A percentile compares a stretch with the other conserved stretches of the same genome.
Conservation (phyloP, 176 grass and related monocot genomes). For the Oryza nivara region DNA sequence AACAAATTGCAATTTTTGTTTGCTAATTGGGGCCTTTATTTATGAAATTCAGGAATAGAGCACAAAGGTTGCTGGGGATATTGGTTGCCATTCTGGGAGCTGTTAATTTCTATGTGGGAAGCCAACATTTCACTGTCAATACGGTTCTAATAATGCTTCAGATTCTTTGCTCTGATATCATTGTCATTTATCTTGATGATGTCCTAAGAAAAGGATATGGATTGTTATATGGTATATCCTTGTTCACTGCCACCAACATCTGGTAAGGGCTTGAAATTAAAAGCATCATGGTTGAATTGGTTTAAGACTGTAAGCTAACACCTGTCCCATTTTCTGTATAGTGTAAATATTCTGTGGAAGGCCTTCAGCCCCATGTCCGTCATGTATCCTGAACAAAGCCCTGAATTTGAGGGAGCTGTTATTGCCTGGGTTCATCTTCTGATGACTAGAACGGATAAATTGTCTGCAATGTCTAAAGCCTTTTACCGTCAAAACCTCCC, state of each 20-base stretch:
- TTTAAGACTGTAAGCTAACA: not conserved
- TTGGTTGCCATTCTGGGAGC: slow-evolving; percentile 6
- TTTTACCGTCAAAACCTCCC: slow-evolving; percentile 40
- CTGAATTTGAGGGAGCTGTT: slow-evolving; percentile 36
- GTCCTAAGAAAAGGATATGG: slow-evolving; percentile 41
- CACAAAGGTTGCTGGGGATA: slow-evolving; percentile 30
- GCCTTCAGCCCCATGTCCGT: slow-evolving; percentile 26
- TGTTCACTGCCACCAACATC: slow-evolving; percentile 30
- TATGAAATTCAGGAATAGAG: slow-evolving; percentile 14
- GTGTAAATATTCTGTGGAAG: slow-evolving; percentile 34
- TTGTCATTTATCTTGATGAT: slow-evolving; percentile 41
- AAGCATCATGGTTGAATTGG: not conserved
- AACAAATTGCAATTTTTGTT: not conserved
- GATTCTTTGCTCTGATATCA: not conserved
- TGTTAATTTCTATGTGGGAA: not conserved
- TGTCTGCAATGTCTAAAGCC: slow-evolving; percentile 28
- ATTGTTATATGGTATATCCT: slow-evolving; percentile 7
- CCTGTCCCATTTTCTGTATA: not conserved
- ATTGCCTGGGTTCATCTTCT: slow-evolving; percentile 33
- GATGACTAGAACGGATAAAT: slow-evolving; percentile 30
- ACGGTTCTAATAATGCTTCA: slow-evolving; percentile 21
- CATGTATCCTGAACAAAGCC: not conserved
- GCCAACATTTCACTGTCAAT: not conserved
- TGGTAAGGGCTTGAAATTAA: slow-evolving; percentile 19
- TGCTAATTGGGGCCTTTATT: not conserved